A percentile compares a stretch with the other conserved stretches of the same genome.
Evolutionary conservation across 208 protist genomes (phyloP).

Genomic region (Lotmaria passim): DNA sequence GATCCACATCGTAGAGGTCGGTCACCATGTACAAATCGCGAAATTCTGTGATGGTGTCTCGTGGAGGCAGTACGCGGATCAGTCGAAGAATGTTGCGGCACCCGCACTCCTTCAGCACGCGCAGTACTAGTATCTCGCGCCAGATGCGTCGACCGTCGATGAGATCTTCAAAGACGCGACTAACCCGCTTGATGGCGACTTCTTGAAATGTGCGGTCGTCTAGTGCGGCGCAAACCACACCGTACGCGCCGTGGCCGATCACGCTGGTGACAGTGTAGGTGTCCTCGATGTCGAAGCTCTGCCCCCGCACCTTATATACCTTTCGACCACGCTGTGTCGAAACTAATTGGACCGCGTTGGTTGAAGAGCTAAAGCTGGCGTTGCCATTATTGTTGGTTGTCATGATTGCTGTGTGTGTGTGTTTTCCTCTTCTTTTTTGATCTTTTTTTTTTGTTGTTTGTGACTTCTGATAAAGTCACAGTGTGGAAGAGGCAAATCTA

Average conservation of each 20-base stretch:
- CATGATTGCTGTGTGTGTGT: slow-evolving; percentile 3
- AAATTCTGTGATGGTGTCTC: slow-evolving; percentile 73
- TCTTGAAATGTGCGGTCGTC: slow-evolving; percentile 79
- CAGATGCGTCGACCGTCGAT: slow-evolving; percentile 96
- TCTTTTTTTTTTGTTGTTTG: background rate
- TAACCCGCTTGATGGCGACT: slow-evolving; percentile 98
- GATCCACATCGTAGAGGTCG: slow-evolving; percentile 95
- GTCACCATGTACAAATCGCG: slow-evolving; percentile 91
- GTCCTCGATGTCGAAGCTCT: slow-evolving; percentile 89
- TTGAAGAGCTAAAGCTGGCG: slow-evolving; percentile 47
- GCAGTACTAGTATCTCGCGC: slow-evolving; percentile 96
- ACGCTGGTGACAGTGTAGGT: slow-evolving; percentile 87
- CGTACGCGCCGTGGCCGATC: slow-evolving; percentile 90
- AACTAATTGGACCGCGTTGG: slow-evolving; percentile 69
- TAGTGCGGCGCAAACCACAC: slow-evolving; percentile 84
- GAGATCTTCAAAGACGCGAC: slow-evolving; percentile 94
- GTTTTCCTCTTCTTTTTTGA: background rate
- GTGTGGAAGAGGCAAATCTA: background rate
- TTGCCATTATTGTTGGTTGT: slow-evolving; percentile 29
- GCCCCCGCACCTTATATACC: slow-evolving; percentile 84
- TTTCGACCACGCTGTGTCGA: slow-evolving; percentile 83
- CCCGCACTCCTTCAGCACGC: slow-evolving; percentile 87
- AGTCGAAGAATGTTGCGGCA: slow-evolving; percentile 94
- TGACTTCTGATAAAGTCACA: background rate
- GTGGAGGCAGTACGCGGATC: slow-evolving; percentile 72